Evolutionary conservation across 192 early-diverging fungal genomes (phyloP).

Genomic region (Chytriomyces confervae): DNA sequence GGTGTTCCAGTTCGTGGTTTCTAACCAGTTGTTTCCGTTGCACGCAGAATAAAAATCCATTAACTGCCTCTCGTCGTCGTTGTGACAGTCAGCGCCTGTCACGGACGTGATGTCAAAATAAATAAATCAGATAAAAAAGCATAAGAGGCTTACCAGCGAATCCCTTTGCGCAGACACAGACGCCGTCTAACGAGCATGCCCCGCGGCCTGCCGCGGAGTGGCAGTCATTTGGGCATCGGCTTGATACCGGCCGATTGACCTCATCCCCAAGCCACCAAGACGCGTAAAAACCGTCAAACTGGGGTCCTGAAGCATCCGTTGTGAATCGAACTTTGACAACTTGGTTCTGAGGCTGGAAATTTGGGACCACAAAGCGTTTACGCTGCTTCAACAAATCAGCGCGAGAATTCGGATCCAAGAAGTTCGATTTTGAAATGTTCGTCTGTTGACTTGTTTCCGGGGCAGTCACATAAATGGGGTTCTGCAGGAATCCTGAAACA

Average conservation of each 20-base stretch:
- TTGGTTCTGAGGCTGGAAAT: constrained; percentile 6
- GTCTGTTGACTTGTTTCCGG: background rate
- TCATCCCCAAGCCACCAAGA: background rate
- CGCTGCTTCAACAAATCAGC: background rate
- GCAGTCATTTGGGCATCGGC: constrained; percentile 9
- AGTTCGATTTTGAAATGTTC: background rate
- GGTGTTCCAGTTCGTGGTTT: background rate
- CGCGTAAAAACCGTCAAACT: constrained; percentile 28
- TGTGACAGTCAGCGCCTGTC: constrained; percentile 20
- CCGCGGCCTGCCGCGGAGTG: background rate
- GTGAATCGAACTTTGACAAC: constrained; percentile 11
- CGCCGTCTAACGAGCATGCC: constrained; percentile 6
- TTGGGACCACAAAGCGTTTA: background rate
- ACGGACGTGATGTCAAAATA: background rate
- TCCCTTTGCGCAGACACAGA: constrained; percentile 22
- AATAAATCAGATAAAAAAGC: background rate
- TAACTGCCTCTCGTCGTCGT: background rate
- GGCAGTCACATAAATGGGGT: constrained; percentile 3
- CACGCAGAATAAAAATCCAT: constrained; percentile 5
- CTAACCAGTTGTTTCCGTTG: background rate
- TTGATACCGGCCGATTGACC: background rate
- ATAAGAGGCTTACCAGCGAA: constrained; percentile 9
- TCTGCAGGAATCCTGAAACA: constrained; percentile 12
- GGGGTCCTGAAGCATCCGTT: constrained; percentile 17
- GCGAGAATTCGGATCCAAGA: background rate